Base-by-base conservation (phyloP, 2,329 filamentous ascomycete genomes). In the Penicillium sp. region DNA sequence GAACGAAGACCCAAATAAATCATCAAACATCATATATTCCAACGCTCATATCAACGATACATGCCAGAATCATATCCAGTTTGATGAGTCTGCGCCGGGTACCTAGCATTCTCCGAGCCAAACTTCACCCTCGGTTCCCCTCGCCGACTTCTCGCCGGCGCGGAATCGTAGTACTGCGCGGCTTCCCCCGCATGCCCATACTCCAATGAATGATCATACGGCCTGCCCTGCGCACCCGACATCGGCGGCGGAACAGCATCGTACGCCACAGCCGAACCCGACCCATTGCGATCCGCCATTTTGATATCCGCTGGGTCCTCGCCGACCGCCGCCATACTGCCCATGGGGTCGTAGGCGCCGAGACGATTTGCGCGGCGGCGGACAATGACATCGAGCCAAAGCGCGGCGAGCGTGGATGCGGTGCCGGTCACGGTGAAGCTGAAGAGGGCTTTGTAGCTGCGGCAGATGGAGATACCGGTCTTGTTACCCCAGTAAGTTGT, bases 361-460 rank as follows among this genome's bases (percentile, higher is more conserved):
- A 76, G 67, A 26, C 69, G 67, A 15, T 67, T 77, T 51, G 77
- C 69, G 31, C 72, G 70, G 12, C 72, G 70, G 53, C 71, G 72
- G 21, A 81, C 80, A 54, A 74, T 69, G 31, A 81, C 61, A 63
- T 85, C 82, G 41, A 85, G 70, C 8, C 68, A 62, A 34, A 82
- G 63, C 7, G 78, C 74, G 10, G 74, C 67, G 49, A 81, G 64
- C 31, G 79, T 78, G 2, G 76, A 71, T 2, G 77, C 61, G n/a
- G 61, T 52, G 6, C 79, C 81, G 28, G 80, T 56, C 26, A 81
- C 61, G 4, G 76, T 74, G 64, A 85, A 85, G 29, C 77, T 70
- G 67, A 83, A 85, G n/a, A 85, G 69, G 10, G 79, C 76, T 67
- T 85, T 85, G 75, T 84, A 85, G 51, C 76, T 71, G 48, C 79